Percentiles rank a stretch among this genome's conserved stretches.
These are phyloP conservation scores for Taiozyma sp. DNA, from an alignment of 1,139 yeast genomes.

Conservation along the genomic window DNA sequence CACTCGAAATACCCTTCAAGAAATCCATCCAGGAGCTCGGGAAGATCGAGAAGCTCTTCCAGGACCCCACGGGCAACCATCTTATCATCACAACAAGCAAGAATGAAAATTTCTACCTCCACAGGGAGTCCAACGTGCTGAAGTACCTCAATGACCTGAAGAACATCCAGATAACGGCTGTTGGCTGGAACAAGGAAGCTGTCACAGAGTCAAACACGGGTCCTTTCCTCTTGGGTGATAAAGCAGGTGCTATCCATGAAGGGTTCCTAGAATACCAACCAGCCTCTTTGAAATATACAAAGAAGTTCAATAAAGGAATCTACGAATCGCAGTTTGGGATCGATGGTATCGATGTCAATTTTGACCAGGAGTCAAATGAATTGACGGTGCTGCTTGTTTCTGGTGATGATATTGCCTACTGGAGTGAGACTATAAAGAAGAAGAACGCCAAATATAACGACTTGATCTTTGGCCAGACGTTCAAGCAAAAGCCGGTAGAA, in stretches of 20 bases:
- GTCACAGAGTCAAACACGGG: conserved; percentile 35
- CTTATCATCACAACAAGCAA: conserved; percentile 39
- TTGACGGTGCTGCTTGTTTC: conserved; percentile 30
- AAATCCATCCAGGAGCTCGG: conserved; percentile 21
- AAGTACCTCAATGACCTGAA: conserved; percentile 37
- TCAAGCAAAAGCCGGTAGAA: conserved; percentile 26
- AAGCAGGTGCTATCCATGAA: conserved; percentile 41
- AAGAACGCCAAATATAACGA: conserved; percentile 17
- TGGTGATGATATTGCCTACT: conserved; percentile 35
- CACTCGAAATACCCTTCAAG: conserved; percentile 25
- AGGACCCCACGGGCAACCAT: conserved; percentile 46
- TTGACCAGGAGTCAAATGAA: conserved; percentile 13
- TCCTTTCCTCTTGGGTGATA: conserved; percentile 43
- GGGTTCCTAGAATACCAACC: conserved; percentile 34
- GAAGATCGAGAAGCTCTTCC: conserved; percentile 33
- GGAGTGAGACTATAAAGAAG: conserved; percentile 25
- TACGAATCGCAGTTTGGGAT: conserved; percentile 34
- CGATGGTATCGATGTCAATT: conserved; percentile 30
- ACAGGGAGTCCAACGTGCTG: conserved; percentile 31
- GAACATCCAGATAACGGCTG: conserved; percentile 34
- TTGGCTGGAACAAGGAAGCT: conserved; percentile 38
- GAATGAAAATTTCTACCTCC: conserved; percentile 41
- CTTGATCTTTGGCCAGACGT: conserved; percentile 13
- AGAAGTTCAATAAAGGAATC: conserved; percentile 35
- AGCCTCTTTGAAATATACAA: conserved; percentile 34